Evolutionary conservation across 495 filamentous ascomycete species (phyloP), one percentile per base, ranked within the genome.

Genomic region (Penicillium herquei): DNA sequence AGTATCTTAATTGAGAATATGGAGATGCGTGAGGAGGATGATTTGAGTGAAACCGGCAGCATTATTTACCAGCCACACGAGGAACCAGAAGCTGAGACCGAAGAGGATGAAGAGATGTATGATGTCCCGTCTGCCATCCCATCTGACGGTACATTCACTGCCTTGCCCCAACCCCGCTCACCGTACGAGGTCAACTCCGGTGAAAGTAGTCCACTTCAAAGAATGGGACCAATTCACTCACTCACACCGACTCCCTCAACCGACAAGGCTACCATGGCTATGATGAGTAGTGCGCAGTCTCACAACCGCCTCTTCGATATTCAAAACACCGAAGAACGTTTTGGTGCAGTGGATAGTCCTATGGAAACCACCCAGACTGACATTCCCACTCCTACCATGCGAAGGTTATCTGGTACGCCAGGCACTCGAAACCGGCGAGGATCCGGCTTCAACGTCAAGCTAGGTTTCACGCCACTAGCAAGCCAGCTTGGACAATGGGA

Each of bases 381-480:
- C 6, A 53, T 59, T 57, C 62, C 52, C 64, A 68, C 51, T 59
- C 57, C 56, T 10, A 44, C 44, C 7, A 44, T 48, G 11, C 64
- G 67, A 37, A 67, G 63, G 10, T 54, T 55, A 37, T 52, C 64
- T 48, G 51, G 66, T 52, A 65, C 61, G 1, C 66, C 66, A 1
- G 46, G 47, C 21, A 18, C 41, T 18, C 31, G n/a, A 41, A 54
- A 58, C 46, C 34, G 70, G 58, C 63, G 48, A 44, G 64, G 55
- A 56, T 53, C 64, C 53, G 51, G 62, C 51, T 62, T 59, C 40
- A 68, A 67, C 52, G 43, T 64, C 50, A 42, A 62, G 34, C 52
- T 83, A 37, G 81, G 81, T 13, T 85, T 89, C 45, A 87, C 85
- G 3, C 81, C 85, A 11, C 67, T 90, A 14, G 82, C 84, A 17